Evolutionary conservation across 495 filamentous ascomycete species (phyloP).

Genomic region (Hypoxylon intermedium): DNA sequence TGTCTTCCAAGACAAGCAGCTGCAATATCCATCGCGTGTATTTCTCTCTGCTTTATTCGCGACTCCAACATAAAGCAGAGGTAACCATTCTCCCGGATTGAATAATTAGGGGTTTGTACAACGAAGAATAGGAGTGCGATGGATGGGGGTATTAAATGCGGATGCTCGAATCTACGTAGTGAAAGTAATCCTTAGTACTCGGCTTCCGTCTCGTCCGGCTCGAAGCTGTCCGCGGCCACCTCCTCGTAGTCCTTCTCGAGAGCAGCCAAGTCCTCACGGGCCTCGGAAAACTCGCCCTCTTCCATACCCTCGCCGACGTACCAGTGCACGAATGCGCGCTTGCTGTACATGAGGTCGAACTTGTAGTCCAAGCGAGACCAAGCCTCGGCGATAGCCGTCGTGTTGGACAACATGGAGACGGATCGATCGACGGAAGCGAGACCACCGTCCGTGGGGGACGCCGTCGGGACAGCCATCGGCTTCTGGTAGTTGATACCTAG

Average conservation of each 20-base stretch:
- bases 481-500: conserved; percentile 93
- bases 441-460: conserved; percentile 63
- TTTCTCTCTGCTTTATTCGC: conserved; percentile 17
- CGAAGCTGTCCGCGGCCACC: conserved; percentile 76
- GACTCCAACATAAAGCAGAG: conserved; percentile 20
- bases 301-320: conserved; percentile 97
- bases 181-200: conserved; percentile 67
- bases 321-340: conserved; percentile 95
- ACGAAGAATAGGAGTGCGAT: conserved; percentile 14
- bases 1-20: conserved; percentile 15
- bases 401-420: conserved; percentile 92
- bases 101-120: conserved; percentile 26
- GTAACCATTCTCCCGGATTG: no score
- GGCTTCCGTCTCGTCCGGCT: conserved; percentile 67
- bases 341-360: conserved; percentile 97
- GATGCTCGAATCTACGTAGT: conserved; percentile 14
- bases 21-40: conserved; percentile 23
- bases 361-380: conserved; percentile 90
- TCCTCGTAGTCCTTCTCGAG: conserved; percentile 94
- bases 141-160: conserved; percentile 43
- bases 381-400: conserved; percentile 88
- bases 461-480: conserved; percentile 76
- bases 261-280: conserved; percentile 86
- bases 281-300: conserved; percentile 92
- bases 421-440: conserved; percentile 85